Evolutionary conservation across 2,329 filamentous ascomycete genomes (phyloP).

Genomic region (Stachybotrys echinatus): DNA sequence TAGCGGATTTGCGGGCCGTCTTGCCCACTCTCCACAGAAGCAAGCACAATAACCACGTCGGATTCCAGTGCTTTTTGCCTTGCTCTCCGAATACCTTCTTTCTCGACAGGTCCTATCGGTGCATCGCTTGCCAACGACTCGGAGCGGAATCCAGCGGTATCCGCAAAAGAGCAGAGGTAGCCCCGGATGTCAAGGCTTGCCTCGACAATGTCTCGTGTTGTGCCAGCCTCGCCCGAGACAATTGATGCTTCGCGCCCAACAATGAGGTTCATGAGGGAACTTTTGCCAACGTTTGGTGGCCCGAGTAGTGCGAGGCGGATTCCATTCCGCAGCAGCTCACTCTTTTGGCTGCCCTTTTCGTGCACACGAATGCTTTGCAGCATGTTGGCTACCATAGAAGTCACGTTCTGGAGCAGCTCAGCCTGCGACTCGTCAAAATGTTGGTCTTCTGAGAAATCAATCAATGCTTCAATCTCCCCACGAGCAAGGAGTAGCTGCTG

Average conservation of each 20-base stretch:
- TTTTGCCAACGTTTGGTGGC: constrained; percentile 92
- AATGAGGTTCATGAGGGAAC: constrained; percentile 83
- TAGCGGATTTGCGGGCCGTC: constrained; percentile 39
- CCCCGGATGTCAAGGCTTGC: constrained; percentile 84
- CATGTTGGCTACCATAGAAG: constrained; percentile 56
- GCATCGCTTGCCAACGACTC: constrained; percentile 10
- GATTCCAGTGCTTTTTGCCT: constrained; percentile 75
- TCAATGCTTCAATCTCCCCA: constrained; percentile 89
- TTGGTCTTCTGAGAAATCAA: constrained; percentile 96
- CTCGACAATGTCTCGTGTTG: constrained; percentile 90
- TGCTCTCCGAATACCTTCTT: constrained; percentile 85
- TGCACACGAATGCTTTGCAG: constrained; percentile 61
- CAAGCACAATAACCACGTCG: constrained; percentile 77
- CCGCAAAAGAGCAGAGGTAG: constrained; percentile 88
- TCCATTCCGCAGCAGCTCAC: constrained; percentile 77
- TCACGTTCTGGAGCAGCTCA: constrained; percentile 66
- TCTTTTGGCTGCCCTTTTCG: constrained; percentile 70
- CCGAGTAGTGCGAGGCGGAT: constrained; percentile 84
- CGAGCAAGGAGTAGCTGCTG: constrained; percentile 70
- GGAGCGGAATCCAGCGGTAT: constrained; percentile 82
- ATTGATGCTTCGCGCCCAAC: constrained; percentile 93
- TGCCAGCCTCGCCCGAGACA: constrained; percentile 87
- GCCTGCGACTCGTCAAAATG: constrained; percentile 86
- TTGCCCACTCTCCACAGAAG: constrained; percentile 58
- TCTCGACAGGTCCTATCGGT: constrained; percentile 68